A percentile compares a stretch with the other conserved stretches of the same genome.
Conservation (phyloP, 1,284 basidiomycete genomes). For the Omphalotus olearius region DNA sequence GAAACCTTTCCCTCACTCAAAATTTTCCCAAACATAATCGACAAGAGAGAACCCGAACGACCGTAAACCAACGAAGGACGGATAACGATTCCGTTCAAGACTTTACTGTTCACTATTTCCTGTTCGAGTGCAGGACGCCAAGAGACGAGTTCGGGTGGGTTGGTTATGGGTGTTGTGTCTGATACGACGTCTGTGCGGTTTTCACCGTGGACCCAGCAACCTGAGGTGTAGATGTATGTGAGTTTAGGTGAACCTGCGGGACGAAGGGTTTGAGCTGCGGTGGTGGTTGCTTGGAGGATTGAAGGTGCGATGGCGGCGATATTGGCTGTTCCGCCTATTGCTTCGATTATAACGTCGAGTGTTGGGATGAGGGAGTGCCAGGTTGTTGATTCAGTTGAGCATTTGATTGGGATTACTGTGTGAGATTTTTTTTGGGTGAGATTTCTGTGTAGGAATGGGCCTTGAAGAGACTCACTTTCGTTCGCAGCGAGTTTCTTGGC, state of each 20-base stretch:
- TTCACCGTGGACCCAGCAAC: constrained; percentile 45
- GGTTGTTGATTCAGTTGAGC: constrained; percentile 30
- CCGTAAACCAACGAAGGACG: constrained; percentile 47
- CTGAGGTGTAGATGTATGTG: constrained; percentile 48
- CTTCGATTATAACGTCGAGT: constrained; percentile 46
- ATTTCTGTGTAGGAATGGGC: neutral
- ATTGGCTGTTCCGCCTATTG: constrained; percentile 33
- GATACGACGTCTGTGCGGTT: constrained; percentile 28
- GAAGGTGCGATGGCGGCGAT: constrained; percentile 14
- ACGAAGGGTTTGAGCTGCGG: constrained; percentile 28
- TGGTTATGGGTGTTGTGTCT: constrained; percentile 31
- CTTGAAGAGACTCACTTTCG: constrained; percentile 34
- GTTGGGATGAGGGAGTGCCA: constrained; percentile 39
- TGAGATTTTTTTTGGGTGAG: too few relatives aligned
- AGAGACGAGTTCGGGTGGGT: constrained; percentile 25
- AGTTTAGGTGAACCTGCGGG: constrained; percentile 34
- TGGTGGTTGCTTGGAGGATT: constrained; percentile 32
- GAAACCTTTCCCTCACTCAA: constrained; percentile 27
- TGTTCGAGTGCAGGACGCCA: constrained; percentile 37
- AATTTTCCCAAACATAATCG: constrained; percentile 33
- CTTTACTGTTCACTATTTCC: constrained; percentile 24
- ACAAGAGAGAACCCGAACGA: constrained; percentile 36
- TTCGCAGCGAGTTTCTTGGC: constrained; percentile 36
- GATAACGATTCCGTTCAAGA: constrained; percentile 47
- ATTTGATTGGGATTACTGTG: constrained; percentile 45